These are phyloP conservation scores for Cutaneotrichosporon sp. DNA, from an alignment of 1,284 basidiomycete genomes.

Conservation along the genomic window DNA sequence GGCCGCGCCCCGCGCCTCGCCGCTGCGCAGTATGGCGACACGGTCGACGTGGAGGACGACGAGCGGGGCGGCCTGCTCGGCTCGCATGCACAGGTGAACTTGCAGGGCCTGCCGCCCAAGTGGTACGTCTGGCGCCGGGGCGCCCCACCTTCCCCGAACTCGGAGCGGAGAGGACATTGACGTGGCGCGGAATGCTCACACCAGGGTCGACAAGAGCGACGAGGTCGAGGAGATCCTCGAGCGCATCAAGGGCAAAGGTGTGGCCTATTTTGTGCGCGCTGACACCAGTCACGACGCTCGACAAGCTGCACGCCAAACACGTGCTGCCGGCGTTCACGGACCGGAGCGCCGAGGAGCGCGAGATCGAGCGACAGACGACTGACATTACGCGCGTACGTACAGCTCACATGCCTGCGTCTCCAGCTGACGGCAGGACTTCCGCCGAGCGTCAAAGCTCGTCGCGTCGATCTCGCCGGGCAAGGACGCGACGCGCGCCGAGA, in stretches of 20 bases:
- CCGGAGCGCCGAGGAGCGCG: slow-evolving; percentile 85
- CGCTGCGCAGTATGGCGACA: slow-evolving; percentile 45
- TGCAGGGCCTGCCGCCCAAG: slow-evolving; percentile 64
- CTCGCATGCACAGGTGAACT: slow-evolving; percentile 57
- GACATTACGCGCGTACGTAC: slow-evolving; percentile 78
- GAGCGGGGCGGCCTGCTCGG: slow-evolving; percentile 72
- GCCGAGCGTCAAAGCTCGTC: slow-evolving; percentile 75
- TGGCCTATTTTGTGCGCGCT: slow-evolving; percentile 37
- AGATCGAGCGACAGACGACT: slow-evolving; percentile 83
- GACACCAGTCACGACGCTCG: slow-evolving; percentile 69
- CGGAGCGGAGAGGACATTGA: not conserved
- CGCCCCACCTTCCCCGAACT: too few species aligned
- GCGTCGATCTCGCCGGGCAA: slow-evolving; percentile 54
- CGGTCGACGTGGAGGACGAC: slow-evolving; percentile 59
- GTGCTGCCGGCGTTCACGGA: slow-evolving; percentile 95
- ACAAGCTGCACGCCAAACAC: slow-evolving; percentile 94
- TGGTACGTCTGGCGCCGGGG: slow-evolving; percentile 57
- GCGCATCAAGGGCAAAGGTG: slow-evolving; percentile 74
- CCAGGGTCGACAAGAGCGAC: slow-evolving; percentile 87
- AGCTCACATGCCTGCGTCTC: too few species aligned
- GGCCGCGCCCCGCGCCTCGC: slow-evolving; percentile 42
- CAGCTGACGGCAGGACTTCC: slow-evolving; percentile 69
- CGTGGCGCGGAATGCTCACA: slow-evolving; percentile 15
- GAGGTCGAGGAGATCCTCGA: slow-evolving; percentile 78
- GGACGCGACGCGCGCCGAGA: slow-evolving; percentile 58